A percentile compares a stretch with the other conserved stretches of the same genome.
These are phyloP conservation scores for Epichloe aotearoae DNA, from an alignment of 2,329 filamentous ascomycete genomes.

Conservation along the genomic window DNA sequence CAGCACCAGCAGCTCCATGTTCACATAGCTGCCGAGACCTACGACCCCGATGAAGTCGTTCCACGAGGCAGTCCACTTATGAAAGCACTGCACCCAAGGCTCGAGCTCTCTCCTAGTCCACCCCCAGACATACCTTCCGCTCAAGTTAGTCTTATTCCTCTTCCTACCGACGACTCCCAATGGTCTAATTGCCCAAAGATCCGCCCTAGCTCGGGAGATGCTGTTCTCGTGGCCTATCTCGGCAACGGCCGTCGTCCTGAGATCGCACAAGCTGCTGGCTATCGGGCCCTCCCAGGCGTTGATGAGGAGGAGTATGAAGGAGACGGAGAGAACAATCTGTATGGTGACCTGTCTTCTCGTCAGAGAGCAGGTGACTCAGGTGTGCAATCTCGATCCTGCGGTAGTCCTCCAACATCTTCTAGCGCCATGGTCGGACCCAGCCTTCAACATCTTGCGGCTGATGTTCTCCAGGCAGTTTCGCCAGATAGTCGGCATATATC, in stretches of 20 bases:
- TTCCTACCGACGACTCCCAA: constrained; percentile 26
- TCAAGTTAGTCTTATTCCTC: constrained; percentile 22
- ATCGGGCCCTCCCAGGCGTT: constrained; percentile 35
- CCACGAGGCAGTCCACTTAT: constrained; percentile 28
- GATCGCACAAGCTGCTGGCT: constrained; percentile 44
- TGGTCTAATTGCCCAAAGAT: constrained; percentile 40
- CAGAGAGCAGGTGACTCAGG: background rate
- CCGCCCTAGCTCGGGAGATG: constrained; percentile 46
- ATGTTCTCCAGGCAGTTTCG: constrained; percentile 18
- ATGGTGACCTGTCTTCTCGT: background rate
- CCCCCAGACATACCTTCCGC: constrained; percentile 22
- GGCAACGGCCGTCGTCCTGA: constrained; percentile 50
- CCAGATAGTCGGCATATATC: constrained; percentile 7
- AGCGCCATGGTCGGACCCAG: constrained; percentile 7
- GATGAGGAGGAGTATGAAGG: constrained; percentile 26
- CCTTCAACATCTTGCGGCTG: constrained; percentile 20
- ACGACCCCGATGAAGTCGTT: constrained; percentile 31
- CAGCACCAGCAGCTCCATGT: constrained; percentile 19
- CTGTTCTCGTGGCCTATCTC: constrained; percentile 53
- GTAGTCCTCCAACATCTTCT: background rate
- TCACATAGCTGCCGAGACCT: constrained; percentile 21
- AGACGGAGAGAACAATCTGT: constrained; percentile 14
- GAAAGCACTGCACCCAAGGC: constrained; percentile 20
- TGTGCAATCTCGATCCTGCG: background rate
- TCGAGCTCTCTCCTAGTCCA: constrained; percentile 20